These are phyloP conservation scores for Aspergillus proliferans DNA, from an alignment of 2,329 filamentous ascomycete species.

Conservation along the genomic window DNA sequence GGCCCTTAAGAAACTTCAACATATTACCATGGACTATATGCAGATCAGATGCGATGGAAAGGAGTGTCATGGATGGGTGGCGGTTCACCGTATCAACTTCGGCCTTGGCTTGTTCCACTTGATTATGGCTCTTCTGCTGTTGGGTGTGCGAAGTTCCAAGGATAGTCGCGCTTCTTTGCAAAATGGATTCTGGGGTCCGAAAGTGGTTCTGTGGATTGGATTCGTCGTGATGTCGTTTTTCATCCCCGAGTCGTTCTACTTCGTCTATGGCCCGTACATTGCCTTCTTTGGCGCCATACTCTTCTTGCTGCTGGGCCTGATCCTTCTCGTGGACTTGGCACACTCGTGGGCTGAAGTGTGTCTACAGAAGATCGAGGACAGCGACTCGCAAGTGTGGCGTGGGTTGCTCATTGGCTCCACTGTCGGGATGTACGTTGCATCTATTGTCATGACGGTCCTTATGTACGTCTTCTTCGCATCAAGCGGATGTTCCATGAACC, in stretches of 20 bases:
- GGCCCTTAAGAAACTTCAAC: constrained; percentile 92
- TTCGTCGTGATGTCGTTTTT: constrained; percentile 89
- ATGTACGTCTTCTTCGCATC: constrained; percentile 96
- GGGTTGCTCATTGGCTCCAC: constrained; percentile 85
- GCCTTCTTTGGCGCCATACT: constrained; percentile 82
- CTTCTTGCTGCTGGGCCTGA: constrained; percentile 85
- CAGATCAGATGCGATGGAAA: constrained; percentile 87
- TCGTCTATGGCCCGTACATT: constrained; percentile 93
- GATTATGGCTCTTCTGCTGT: constrained; percentile 72
- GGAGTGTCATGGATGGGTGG: constrained; percentile 90
- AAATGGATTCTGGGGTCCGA: constrained; percentile 99
- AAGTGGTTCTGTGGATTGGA: constrained; percentile 80
- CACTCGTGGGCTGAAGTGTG: constrained; percentile 98
- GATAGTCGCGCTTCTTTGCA: constrained; percentile 82
- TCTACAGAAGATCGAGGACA: constrained; percentile 83
- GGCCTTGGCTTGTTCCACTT: constrained; percentile 91
- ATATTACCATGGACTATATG: constrained; percentile 90
- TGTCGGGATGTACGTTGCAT: constrained; percentile 84
- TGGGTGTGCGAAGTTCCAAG: constrained; percentile 81
- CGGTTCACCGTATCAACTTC: constrained; percentile 96
- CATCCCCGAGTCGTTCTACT: constrained; percentile 90
- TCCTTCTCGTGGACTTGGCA: constrained; percentile 88
- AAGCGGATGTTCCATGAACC: constrained; percentile 85
- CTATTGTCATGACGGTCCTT: constrained; percentile 86
- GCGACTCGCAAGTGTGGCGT: constrained; percentile 78